Conservation (phyloP, 768 basidiomycete genomes). For the Pleurotus sapidus region DNA sequence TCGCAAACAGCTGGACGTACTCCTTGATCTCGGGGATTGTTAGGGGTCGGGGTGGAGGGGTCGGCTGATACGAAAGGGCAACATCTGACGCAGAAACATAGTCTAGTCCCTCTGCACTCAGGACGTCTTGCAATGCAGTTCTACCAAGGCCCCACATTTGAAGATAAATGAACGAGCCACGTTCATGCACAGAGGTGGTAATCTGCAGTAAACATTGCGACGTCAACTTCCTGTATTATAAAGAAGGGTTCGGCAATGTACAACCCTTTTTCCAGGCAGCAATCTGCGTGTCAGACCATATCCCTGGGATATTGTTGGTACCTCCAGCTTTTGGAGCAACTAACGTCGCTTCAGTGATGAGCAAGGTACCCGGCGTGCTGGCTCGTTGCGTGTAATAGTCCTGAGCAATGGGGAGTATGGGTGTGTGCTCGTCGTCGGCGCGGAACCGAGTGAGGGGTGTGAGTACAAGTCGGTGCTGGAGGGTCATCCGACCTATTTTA, state of each 20-base stretch:
- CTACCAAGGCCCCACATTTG: constrained; percentile 51
- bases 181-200: constrained; percentile 12
- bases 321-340: constrained; percentile 27
- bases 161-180: constrained; percentile 30
- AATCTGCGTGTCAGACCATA: constrained; percentile 8
- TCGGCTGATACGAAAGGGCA: constrained; percentile 16
- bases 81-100: constrained; percentile 20
- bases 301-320: constrained; percentile 30
- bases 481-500: constrained; percentile 28
- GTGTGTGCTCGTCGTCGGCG: constrained; percentile 28
- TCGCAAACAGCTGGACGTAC: constrained; percentile 34
- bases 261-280: too few relatives aligned
- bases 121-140: constrained; percentile 15
- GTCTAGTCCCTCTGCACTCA: constrained; percentile 14
- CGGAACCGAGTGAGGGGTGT: constrained; percentile 44
- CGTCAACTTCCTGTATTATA: too few relatives aligned
- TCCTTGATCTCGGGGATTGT: constrained; percentile 37
- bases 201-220: not conserved
- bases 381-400: constrained; percentile 24
- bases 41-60: constrained; percentile 28
- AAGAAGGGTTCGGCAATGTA: too few relatives aligned
- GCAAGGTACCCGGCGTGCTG: constrained; percentile 24
- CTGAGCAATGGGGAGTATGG: constrained; percentile 19
- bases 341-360: constrained; percentile 36
- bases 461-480: constrained; percentile 43